Evolutionary conservation across 148 eudicot species (phyloP).

Genomic region (Arbutus unedo): DNA sequence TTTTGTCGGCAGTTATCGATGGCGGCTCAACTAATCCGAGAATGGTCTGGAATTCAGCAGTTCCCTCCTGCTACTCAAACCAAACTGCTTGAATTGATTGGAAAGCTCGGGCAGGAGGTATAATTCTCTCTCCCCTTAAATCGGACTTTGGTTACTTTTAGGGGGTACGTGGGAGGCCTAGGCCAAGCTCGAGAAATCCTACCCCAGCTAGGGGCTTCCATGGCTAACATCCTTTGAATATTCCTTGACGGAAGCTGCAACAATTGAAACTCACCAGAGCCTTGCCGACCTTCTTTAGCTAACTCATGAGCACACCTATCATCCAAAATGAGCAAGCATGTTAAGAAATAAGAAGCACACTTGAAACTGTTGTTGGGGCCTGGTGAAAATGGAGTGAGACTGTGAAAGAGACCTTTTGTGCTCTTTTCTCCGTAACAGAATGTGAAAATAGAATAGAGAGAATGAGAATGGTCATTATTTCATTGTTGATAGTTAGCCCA

Average conservation of each 20-base stretch:
- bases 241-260: too few species aligned
- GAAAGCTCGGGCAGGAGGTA: constrained; percentile 79
- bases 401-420: background rate
- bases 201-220: too few species aligned
- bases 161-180: too few species aligned
- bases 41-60: constrained; percentile 86
- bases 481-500: background rate
- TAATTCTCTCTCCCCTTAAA: background rate
- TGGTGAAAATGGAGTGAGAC: background rate
- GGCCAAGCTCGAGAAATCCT: too few species aligned
- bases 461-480: background rate
- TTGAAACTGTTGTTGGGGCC: background rate
- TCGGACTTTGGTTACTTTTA: background rate
- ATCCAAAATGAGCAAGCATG: background rate
- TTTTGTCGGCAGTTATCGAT: constrained; percentile 11
- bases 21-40: constrained; percentile 44
- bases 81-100: constrained; percentile 61
- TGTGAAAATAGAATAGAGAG: background rate
- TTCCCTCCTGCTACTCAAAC: constrained; percentile 83
- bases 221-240: too few species aligned
- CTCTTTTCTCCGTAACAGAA: background rate
- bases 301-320: too few species aligned
- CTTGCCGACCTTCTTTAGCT: too few species aligned
- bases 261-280: too few species aligned
- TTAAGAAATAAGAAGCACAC: background rate